A percentile compares a stretch with the other conserved stretches of the same genome.
phyloP scores from a whole-genome alignment of 1,284 basidiomycete genomes.

The Ganoderma resinaceum region DNA sequence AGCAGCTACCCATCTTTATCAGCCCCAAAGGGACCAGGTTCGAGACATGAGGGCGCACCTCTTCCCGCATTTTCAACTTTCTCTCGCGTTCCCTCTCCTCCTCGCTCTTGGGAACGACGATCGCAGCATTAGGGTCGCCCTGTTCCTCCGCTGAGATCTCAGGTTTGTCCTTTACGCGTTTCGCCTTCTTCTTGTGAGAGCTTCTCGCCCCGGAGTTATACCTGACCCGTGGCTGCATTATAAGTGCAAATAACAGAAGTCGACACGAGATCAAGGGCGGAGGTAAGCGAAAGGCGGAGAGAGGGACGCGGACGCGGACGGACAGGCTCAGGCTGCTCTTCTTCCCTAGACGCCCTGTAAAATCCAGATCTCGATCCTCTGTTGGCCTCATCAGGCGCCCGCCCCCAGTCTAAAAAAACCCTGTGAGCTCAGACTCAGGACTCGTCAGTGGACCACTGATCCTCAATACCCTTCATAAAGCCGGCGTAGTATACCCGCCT shows the following conservation, averaged over 20 bases:
- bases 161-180: constrained; percentile 32
- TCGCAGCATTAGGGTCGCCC: constrained; percentile 63
- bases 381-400: too few species aligned
- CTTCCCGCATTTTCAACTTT: constrained; percentile 64
- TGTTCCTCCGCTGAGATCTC: constrained; percentile 24
- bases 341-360: constrained; percentile 24
- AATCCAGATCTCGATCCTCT: constrained; percentile 32
- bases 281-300: background rate
- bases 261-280: background rate
- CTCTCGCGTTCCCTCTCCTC: constrained; percentile 68
- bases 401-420: too few species aligned
- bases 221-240: constrained; percentile 27
- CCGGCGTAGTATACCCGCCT: background rate
- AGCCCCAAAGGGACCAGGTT: background rate
- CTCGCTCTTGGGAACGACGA: constrained; percentile 63
- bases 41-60: constrained; percentile 52
- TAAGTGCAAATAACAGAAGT: background rate
- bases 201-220: constrained; percentile 70
- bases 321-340: too few species aligned
- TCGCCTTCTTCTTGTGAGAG: constrained; percentile 58
- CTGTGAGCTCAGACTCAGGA: too few species aligned
- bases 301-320: background rate
- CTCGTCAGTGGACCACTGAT: background rate
- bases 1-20: constrained; percentile 41
- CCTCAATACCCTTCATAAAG: background rate